Evolutionary conservation across 2,329 filamentous ascomycete species (phyloP).

Genomic region (Aspergillus proliferans): DNA sequence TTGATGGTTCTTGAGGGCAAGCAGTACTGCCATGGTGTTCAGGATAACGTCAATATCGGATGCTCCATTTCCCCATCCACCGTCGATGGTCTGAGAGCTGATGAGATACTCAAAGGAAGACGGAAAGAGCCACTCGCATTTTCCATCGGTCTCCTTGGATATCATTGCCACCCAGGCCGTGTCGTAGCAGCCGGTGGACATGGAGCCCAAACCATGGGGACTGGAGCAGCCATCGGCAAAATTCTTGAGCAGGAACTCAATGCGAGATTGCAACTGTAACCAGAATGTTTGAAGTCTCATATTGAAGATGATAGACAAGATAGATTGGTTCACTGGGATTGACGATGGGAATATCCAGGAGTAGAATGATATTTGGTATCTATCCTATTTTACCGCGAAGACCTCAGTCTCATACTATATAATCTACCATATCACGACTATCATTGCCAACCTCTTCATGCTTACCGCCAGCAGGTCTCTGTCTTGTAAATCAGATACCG

Average conservation of each 20-base stretch:
- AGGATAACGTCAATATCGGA: no score
- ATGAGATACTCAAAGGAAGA: constrained; percentile 1
- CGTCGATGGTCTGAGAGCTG: not conserved
- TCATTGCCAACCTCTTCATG: not conserved
- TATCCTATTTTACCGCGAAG: not conserved
- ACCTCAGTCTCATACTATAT: not conserved
- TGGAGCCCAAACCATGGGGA: not conserved
- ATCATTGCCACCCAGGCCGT: constrained; percentile 3
- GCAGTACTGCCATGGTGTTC: no score
- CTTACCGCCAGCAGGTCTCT: not conserved
- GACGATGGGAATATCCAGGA: not conserved
- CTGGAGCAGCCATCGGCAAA: not conserved
- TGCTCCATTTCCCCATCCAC: no score
- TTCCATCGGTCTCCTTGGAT: not conserved
- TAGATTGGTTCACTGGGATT: not conserved
- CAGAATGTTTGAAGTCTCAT: not conserved
- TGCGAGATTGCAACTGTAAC: not conserved
- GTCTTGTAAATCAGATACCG: not conserved
- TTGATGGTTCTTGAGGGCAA: no score
- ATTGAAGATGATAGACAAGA: not conserved
- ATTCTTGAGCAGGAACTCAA: not conserved
- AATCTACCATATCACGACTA: not conserved
- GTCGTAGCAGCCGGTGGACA: constrained; percentile 1
- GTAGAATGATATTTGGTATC: not conserved
- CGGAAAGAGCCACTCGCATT: not conserved